These are phyloP conservation scores for Fusarium sp. DNA, from an alignment of 2,329 filamentous ascomycete species.

Conservation along the genomic window DNA sequence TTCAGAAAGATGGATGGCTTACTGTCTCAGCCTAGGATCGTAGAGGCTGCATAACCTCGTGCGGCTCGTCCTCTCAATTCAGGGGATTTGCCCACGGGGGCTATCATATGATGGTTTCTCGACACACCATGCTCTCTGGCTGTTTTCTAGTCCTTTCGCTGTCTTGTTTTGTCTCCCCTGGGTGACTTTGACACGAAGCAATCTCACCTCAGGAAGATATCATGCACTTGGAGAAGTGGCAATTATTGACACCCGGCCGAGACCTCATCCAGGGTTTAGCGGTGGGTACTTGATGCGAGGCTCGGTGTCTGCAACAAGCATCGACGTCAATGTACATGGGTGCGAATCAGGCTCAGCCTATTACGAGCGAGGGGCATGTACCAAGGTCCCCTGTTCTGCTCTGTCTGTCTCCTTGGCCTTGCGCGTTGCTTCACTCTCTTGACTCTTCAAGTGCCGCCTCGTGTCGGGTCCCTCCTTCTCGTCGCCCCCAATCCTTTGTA, in stretches of 20 bases:
- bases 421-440: constrained; percentile 19
- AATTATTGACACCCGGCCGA: constrained; percentile 11
- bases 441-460: not conserved
- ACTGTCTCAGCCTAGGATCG: constrained; percentile 32
- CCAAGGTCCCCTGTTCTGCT: not conserved
- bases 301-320: constrained; percentile 17
- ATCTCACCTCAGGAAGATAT: constrained; percentile 34
- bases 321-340: constrained; percentile 41
- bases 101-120: constrained; percentile 25
- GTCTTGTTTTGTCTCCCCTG: not conserved
- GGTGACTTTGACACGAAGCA: not conserved
- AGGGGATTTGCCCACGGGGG: constrained; percentile 44
- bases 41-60: constrained; percentile 26
- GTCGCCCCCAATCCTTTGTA: not conserved
- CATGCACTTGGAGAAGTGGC: constrained; percentile 30
- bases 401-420: constrained; percentile 21
- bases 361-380: constrained; percentile 27
- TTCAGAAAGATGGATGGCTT: constrained; percentile 5
- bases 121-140: constrained; percentile 15
- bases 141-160: not conserved
- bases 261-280: not conserved
- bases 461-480: not conserved
- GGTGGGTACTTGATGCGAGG: constrained; percentile 14
- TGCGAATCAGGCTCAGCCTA: constrained; percentile 33
- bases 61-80: constrained; percentile 39